phyloP scores from a whole-genome alignment of 768 basidiomycete genomes.

The Paxillus ammoniavirescens region DNA sequence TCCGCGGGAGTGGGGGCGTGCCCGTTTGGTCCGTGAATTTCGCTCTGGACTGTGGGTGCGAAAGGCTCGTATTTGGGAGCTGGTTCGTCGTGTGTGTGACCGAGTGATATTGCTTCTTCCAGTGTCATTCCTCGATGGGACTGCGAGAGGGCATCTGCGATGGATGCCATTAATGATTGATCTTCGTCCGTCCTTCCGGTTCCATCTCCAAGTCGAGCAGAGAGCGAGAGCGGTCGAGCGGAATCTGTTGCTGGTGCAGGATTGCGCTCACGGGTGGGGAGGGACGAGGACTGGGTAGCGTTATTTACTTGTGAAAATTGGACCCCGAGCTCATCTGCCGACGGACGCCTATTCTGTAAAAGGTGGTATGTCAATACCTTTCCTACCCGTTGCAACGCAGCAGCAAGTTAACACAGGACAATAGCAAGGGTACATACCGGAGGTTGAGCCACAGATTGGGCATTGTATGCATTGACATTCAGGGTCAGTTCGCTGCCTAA shows the following conservation, averaged over 20 bases:
- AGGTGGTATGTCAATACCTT: conserved; percentile 11
- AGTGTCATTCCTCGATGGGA: conserved; percentile 24
- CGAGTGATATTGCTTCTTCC: conserved; percentile 20
- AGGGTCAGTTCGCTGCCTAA: conserved; percentile 30
- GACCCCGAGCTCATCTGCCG: conserved; percentile 28
- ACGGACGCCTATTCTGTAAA: conserved; percentile 19
- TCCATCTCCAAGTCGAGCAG: conserved; percentile 7
- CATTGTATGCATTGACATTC: conserved; percentile 9
- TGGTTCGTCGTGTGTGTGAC: conserved; percentile 31
- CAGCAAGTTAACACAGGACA: conserved; percentile 14
- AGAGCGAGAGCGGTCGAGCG: conserved; percentile 2
- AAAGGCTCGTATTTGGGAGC: conserved; percentile 38
- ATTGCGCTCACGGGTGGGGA: conserved; percentile 50
- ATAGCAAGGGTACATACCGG: conserved; percentile 15
- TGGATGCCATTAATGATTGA: conserved; percentile 37
- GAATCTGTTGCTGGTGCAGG: conserved; percentile 15
- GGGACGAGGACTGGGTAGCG: conserved; percentile 56
- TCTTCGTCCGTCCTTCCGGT: conserved; percentile 18
- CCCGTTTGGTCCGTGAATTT: conserved; percentile 12
- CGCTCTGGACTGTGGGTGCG: not conserved
- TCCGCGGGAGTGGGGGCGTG: conserved; percentile 9
- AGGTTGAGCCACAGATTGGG: conserved; percentile 11
- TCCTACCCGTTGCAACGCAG: conserved; percentile 15
- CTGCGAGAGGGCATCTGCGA: conserved; percentile 36
- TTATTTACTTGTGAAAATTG: conserved; percentile 4